Evolutionary conservation across 768 basidiomycete species (phyloP).

Genomic region (Lactarius sanguifluus): DNA sequence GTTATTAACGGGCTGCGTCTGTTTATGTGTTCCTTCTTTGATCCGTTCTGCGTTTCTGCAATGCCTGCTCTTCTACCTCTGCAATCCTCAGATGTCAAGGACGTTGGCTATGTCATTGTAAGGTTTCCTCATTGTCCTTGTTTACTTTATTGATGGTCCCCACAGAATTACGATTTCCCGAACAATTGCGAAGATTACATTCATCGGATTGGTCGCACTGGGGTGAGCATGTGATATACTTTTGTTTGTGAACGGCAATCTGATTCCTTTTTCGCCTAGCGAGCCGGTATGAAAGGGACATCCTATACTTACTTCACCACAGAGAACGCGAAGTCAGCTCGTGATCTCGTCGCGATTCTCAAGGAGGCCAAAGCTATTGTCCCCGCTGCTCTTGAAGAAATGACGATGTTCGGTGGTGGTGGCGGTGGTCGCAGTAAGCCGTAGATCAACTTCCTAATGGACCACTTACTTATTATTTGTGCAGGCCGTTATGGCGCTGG

Average conservation of each 20-base stretch:
- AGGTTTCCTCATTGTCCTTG: constrained; percentile 38
- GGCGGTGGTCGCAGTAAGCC: constrained; percentile 70
- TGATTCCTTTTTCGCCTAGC: constrained; percentile 44
- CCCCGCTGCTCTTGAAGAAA: constrained; percentile 90
- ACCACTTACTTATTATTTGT: constrained; percentile 19
- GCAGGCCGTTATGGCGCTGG: constrained; percentile 60
- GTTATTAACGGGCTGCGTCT: constrained; percentile 51
- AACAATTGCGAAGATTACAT: constrained; percentile 99
- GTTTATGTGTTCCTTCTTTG: constrained; percentile 37
- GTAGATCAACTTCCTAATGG: not conserved
- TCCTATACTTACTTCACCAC: constrained; percentile 97
- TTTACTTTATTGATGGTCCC: constrained; percentile 3
- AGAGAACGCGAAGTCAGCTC: constrained; percentile 91
- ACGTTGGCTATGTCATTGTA: constrained; percentile 96
- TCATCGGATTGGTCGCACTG: constrained; percentile 98
- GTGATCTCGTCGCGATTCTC: constrained; percentile 85
- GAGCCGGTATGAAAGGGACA: constrained; percentile 87
- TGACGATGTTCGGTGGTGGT: constrained; percentile 84
- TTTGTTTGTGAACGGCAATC: not conserved
- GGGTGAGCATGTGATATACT: constrained; percentile 47
- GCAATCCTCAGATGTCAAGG: constrained; percentile 85
- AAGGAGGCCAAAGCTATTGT: constrained; percentile 83
- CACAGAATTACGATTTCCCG: constrained; percentile 94
- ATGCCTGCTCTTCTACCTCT: constrained; percentile 32
- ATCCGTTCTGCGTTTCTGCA: constrained; percentile 32